Conservation (phyloP, 495 filamentous ascomycete species). For the Filosporella fistucella region DNA sequence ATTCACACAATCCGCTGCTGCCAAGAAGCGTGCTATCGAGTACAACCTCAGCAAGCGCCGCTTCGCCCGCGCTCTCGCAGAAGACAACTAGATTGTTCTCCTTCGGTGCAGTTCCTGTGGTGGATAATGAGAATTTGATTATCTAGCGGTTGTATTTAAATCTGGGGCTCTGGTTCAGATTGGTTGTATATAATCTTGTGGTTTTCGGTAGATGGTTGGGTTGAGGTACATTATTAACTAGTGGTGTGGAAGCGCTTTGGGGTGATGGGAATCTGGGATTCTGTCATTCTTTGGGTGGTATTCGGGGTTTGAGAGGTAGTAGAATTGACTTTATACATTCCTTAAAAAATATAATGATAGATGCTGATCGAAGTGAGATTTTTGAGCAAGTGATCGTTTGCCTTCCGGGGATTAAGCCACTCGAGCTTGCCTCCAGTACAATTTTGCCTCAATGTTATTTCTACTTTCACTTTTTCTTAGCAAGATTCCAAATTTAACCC, state of each 20-base stretch:
- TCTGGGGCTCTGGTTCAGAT: not conserved
- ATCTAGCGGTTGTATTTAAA: not conserved
- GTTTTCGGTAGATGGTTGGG: slow-evolving; percentile 1
- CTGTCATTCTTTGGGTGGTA: slow-evolving; percentile 8
- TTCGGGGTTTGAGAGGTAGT: not conserved
- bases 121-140: not conserved
- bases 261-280: slow-evolving; percentile 16
- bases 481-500: not conserved
- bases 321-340: slow-evolving; percentile 22
- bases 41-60: slow-evolving; percentile 40
- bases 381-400: not conserved
- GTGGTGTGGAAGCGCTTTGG: not conserved
- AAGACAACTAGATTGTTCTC: slow-evolving; percentile 9
- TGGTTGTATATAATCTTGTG: slow-evolving; percentile 7
- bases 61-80: slow-evolving; percentile 20
- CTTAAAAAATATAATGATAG: slow-evolving; percentile 1
- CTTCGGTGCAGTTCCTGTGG: not conserved
- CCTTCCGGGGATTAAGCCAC: not conserved
- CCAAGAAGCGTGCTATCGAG: slow-evolving; percentile 39
- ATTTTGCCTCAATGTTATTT: no score
- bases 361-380: not conserved
- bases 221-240: not conserved
- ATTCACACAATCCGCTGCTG: slow-evolving; percentile 42
- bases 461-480: not conserved
- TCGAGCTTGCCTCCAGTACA: not conserved